These are phyloP conservation scores for Annona cherimola DNA, from an alignment of 164 flowering plant species.

Conservation along the genomic window DNA sequence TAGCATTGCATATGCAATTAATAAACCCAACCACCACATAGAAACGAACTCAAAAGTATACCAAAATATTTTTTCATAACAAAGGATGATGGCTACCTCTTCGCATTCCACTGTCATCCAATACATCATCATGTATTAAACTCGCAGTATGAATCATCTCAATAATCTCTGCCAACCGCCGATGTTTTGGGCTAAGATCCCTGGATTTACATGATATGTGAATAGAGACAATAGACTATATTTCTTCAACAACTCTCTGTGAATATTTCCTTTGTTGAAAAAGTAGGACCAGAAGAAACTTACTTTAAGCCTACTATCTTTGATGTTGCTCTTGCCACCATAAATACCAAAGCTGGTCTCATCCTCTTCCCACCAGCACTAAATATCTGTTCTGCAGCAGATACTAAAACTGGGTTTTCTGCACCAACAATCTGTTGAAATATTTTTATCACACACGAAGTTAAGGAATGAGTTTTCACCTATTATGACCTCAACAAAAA, in stretches of 20 bases:
- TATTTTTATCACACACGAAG: conserved; percentile 26
- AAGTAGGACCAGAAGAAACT: conserved; percentile 12
- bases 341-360: conserved; percentile 91
- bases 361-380: conserved; percentile 98
- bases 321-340: conserved; percentile 86
- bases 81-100: conserved; percentile 50
- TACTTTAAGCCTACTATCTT: conserved; percentile 64
- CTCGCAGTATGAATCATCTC: conserved; percentile 99
- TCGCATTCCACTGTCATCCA: conserved; percentile 87
- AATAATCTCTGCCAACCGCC: conserved; percentile 91
- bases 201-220: conserved; percentile 30
- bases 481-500: neutral
- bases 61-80: neutral
- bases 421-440: conserved; percentile 81
- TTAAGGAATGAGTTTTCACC: neutral
- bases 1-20: neutral
- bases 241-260: neutral
- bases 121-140: conserved; percentile 90
- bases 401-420: conserved; percentile 87
- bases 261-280: neutral
- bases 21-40: neutral
- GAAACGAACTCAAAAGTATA: neutral
- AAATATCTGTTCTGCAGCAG: conserved; percentile 97
- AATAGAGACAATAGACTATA: neutral
- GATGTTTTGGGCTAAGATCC: conserved; percentile 79